Base-by-base conservation (phyloP, 140 eudicot genomes). In the Cichorium intybus region DNA sequence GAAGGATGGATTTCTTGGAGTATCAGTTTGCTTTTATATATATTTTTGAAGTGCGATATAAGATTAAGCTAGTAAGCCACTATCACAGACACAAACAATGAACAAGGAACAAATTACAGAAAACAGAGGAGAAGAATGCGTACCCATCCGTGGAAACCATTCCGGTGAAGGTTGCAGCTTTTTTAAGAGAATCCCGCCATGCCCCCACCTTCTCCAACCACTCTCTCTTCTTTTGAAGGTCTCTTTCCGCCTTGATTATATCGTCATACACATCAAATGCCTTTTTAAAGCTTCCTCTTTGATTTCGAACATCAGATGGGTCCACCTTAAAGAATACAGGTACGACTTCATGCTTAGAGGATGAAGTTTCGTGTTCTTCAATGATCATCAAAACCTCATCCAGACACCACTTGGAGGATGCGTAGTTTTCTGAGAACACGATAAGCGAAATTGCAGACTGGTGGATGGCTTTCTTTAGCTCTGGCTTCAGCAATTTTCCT, bases 341-440 rank as follows among this genome's bases (percentile, higher is more conserved):
- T 14, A 73, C 35, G 11, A 73, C 63, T 16, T 52, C 58, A 49
- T 63, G 80, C 23, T 60, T 71, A 41, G 50, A 43, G 39, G 20
- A 57, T 1, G 31, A 23, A 18, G 35, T 74, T 64, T 58, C 52
- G 0, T 74, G 49, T 39, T 62, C 47, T 49, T 69, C 61, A 11
- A 74, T 74, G 7, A 66, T 58, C 63, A 28, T 74, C 56, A 74
- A 55, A 53, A 74, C 69, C 68, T 79, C 80, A 56, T 79, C 77
- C 7, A 79, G 80, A 33, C 84, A 74, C 84, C 84, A 73, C 29
- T 55, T 62, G 23, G 84, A 79, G 53, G 76, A 39, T 3, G 84
- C 80, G 24, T 74, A 79, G 64, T 57, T 34, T 69, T 54, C 22
- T 33, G 84, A 79, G 62, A 74, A 74, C 8, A 74, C 74, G 4